Evolutionary conservation across 2,329 filamentous ascomycete genomes (phyloP), one percentile per base, ranked within the genome.

Genomic region (Diaporthe sp.): DNA sequence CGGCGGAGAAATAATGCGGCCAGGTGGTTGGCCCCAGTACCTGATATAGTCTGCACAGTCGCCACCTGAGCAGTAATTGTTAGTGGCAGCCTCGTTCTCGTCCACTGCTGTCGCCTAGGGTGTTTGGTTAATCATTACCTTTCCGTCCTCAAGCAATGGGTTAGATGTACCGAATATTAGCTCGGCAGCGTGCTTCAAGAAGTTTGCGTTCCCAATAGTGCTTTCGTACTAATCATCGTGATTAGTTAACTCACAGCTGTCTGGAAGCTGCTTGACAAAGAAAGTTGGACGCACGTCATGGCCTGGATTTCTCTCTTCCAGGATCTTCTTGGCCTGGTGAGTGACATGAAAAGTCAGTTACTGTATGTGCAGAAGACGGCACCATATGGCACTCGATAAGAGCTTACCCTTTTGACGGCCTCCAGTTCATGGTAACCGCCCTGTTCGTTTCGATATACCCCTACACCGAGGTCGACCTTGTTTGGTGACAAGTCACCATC

Each of bases 1-100:
- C 79, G 79, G 25, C 78, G 78, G 3, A 84, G 72, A 25, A 84
- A 79, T 17, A 82, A 68, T 10, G 81, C 82, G 25, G 79, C 84
- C n/a, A 85, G 78, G 69, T 85, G 83, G 49, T 81, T 81, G 7
- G 83, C 82, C 3, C 84, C 84, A 0, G 83, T 85, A 9, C 84
- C 83, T 0, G 83, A 84, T 44, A 85, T 83, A 12, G 83, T 82
- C 76, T 85, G 84, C 0, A 83, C 82, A 1, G 83, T 83, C 19
- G 82, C 81, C 39, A 84, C 75, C 79, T 82, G 68, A 58, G 31
- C 19, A n/a, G 13, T 34, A 1, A 5, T 49, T n/a, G 61, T 67
- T 37, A 67, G 61, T 28, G 9, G n/a, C 12, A 10, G 28, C n/a
- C 19, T 51, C 5, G 1, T 12, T 67, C 28, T 49, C 28, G 25